These are phyloP conservation scores for Colletotrichum phormii DNA, from an alignment of 2,329 filamentous ascomycete genomes.

Conservation along the genomic window DNA sequence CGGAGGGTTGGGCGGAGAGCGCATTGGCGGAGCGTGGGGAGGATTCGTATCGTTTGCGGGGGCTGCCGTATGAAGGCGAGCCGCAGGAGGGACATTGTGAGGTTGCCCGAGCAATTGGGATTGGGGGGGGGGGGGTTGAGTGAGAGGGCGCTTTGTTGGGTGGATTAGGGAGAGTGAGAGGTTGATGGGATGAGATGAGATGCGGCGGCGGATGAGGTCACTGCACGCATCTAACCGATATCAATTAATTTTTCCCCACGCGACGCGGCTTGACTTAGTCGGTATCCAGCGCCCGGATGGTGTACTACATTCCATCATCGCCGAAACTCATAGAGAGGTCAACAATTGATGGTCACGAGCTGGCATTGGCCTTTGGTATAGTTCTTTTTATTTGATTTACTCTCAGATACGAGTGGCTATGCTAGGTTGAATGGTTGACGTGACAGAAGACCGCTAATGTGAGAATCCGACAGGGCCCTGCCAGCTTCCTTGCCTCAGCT, in stretches of 20 bases:
- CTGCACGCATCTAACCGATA: conserved; percentile 1
- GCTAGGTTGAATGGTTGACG: neutral
- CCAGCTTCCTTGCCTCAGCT: neutral
- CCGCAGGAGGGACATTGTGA: conserved; percentile 25
- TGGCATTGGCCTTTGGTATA: neutral
- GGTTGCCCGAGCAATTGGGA: neutral
- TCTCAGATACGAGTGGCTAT: neutral
- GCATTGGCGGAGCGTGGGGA: conserved; percentile 14
- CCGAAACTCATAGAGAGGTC: neutral
- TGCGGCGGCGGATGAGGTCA: conserved; percentile 24
- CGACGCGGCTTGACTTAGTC: conserved; percentile 16
- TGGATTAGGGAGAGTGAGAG: neutral
- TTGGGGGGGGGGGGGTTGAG: neutral
- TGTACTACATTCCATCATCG: neutral
- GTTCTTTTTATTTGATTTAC: neutral
- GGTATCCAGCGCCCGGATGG: neutral
- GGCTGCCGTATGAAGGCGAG: conserved; percentile 6
- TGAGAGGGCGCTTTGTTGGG: neutral
- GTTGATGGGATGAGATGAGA: conserved; percentile 27
- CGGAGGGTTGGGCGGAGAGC: conserved; percentile 15
- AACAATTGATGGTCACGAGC: neutral
- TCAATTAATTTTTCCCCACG: neutral
- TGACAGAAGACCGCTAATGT: neutral
- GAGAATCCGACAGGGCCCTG: neutral
- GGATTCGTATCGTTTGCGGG: neutral